A percentile compares a stretch with the other conserved stretches of the same genome.
Conservation (phyloP, 805 yeast species). For the Candida taoyuanica region DNA sequence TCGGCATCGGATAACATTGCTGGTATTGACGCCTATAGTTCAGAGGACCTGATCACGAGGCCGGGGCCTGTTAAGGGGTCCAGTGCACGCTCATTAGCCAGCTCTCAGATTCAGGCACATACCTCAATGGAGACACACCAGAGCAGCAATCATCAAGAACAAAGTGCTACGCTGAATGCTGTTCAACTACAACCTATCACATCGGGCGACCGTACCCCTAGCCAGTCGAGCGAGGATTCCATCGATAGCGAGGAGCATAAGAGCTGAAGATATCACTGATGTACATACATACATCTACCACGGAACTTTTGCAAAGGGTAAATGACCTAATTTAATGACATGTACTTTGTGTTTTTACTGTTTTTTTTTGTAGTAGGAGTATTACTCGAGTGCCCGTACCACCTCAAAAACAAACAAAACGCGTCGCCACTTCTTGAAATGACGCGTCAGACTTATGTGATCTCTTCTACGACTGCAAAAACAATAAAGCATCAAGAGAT, state of each 20-base stretch:
- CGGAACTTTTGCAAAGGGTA: too few species aligned
- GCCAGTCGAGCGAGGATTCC: background rate
- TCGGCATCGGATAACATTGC: conserved; percentile 41
- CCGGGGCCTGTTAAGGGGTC: conserved; percentile 10
- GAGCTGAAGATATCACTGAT: too few species aligned
- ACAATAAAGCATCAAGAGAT: too few species aligned
- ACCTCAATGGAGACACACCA: background rate
- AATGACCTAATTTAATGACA: too few species aligned
- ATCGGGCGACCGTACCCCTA: conserved; percentile 5
- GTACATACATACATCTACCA: too few species aligned
- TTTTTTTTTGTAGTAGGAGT: too few species aligned
- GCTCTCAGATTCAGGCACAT: background rate
- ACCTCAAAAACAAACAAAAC: background rate
- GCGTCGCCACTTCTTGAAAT: conserved; percentile 4
- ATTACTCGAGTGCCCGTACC: conserved; percentile 7
- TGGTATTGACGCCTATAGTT: conserved; percentile 34
- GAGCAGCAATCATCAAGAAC: too few species aligned
- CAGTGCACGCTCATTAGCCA: conserved; percentile 4
- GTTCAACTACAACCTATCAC: conserved; percentile 1
- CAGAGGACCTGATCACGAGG: conserved; percentile 14
- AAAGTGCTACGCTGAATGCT: background rate
- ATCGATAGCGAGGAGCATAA: background rate
- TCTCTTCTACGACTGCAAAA: too few species aligned
- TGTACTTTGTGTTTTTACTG: too few species aligned
- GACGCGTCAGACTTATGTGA: conserved; percentile 2